These are phyloP conservation scores for Aspergillus fumigatus DNA, from an alignment of 2,329 filamentous ascomycete species.

Conservation along the genomic window DNA sequence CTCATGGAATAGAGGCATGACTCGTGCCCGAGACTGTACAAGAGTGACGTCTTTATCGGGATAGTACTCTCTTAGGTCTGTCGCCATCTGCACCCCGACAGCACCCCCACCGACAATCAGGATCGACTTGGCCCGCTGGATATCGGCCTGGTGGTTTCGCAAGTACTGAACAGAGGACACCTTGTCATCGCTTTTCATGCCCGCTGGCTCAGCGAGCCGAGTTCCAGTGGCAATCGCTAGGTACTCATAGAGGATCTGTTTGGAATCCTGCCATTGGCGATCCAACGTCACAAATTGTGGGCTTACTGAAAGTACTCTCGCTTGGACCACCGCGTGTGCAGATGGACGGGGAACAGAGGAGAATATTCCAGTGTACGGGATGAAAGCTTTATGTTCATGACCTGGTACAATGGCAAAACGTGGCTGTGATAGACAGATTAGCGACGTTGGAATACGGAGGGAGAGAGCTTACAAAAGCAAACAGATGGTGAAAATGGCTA, in stretches of 20 bases:
- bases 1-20: slow-evolving; percentile 33
- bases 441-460: not conserved
- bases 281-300: slow-evolving; percentile 26
- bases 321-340: slow-evolving; percentile 27
- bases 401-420: slow-evolving; percentile 31
- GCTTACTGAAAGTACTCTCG: slow-evolving; percentile 28
- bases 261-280: slow-evolving; percentile 31
- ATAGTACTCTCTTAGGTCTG: slow-evolving; percentile 47
- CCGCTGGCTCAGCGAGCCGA: slow-evolving; percentile 28
- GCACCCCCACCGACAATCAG: slow-evolving; percentile 46
- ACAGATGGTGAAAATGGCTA: slow-evolving; percentile 35
- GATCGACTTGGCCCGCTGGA: slow-evolving; percentile 27
- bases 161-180: slow-evolving; percentile 29
- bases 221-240: slow-evolving; percentile 33
- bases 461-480: slow-evolving; percentile 26
- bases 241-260: slow-evolving; percentile 29
- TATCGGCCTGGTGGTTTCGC: slow-evolving; percentile 27
- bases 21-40: slow-evolving; percentile 42
- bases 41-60: slow-evolving; percentile 46
- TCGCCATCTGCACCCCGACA: slow-evolving; percentile 49
- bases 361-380: slow-evolving; percentile 32
- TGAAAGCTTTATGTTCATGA: slow-evolving; percentile 36
- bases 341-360: slow-evolving; percentile 17
- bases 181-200: slow-evolving; percentile 32
- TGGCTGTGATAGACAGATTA: slow-evolving; percentile 16